Evolutionary conservation across 257 asterid genomes (phyloP), one percentile per base, ranked within the genome.

Genomic region (Capsicum chinense): DNA sequence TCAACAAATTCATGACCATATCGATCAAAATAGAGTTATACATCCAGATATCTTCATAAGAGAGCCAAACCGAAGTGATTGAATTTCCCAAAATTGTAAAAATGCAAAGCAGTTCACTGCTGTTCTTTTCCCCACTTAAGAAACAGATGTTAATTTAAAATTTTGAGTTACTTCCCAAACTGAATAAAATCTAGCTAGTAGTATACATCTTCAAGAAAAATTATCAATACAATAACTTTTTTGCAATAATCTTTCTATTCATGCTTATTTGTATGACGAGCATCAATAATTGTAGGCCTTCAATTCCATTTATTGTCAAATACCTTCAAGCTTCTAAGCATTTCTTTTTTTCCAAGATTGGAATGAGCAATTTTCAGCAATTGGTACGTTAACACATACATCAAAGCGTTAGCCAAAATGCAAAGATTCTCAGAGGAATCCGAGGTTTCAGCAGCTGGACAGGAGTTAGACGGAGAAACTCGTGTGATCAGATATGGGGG

Each of bases 241-340:
- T 50, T 47, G 21, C 6, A 1, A 74, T 74, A 74, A 19, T 50
- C 42, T 74, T 48, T n/a, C 44, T 74, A 44, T 19, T 11, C 62
- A 50, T 50, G 13, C 80, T 74, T 19, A 0, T 50, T 12, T 19
- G 47, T 74, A 19, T 21, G 80, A 50, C 62, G 62, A 50, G 44
- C 2, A 4, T 74, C 81, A 19, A 52, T 14, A 74, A 50, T 74
- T 21, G 11, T 42, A 74, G 62, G 21, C 81, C 62, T 60, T 74
- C 44, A 50, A 15, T 50, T 52, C 44, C 81, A 74, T 52, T 21
- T 21, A 74, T 54, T 74, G 13, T 50, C 81, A 74, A 50, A 52
- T 13, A 21, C 9, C n/a, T 26, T 48, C 81, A 74, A 74, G 62
- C 80, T n/a, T 73, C 11, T 21, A 74, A 21, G 62, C 81, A 48